Evolutionary conservation across 306 rosid species (phyloP).

Genomic region (Crotalaria pallida): DNA sequence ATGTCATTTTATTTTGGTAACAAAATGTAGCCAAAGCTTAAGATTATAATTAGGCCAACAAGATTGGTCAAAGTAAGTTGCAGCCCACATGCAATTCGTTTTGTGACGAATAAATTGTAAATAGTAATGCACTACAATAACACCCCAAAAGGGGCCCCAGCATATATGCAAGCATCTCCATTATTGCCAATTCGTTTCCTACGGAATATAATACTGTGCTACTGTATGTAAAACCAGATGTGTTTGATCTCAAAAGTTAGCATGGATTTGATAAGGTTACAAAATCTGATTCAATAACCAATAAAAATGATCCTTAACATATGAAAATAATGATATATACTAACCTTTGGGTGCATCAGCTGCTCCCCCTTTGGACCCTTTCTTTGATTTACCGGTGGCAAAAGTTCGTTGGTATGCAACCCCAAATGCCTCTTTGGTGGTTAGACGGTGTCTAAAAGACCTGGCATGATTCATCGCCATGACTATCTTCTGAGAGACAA

Average conservation of each 20-base stretch:
- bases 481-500: constrained; percentile 31
- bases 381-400: constrained; percentile 71
- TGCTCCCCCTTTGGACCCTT: constrained; percentile 69
- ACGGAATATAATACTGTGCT: too few relatives aligned
- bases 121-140: too few relatives aligned
- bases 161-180: constrained; percentile 16
- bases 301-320: too few relatives aligned
- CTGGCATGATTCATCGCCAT: constrained; percentile 49
- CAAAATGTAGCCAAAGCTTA: background rate
- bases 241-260: too few relatives aligned
- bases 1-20: background rate
- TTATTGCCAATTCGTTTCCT: constrained; percentile 25
- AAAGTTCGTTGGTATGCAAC: constrained; percentile 40
- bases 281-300: too few relatives aligned
- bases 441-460: constrained; percentile 27
- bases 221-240: too few relatives aligned
- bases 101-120: too few relatives aligned
- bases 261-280: too few relatives aligned
- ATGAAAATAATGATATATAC: too few relatives aligned
- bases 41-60: too few relatives aligned
- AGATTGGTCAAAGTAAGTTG: too few relatives aligned
- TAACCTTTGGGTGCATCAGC: constrained; percentile 67
- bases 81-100: too few relatives aligned
- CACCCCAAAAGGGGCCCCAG: constrained; percentile 25
- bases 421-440: constrained; percentile 30